Conservation (phyloP, 371 early-diverging fungal genomes). For the Catenaria anguillulae region DNA sequence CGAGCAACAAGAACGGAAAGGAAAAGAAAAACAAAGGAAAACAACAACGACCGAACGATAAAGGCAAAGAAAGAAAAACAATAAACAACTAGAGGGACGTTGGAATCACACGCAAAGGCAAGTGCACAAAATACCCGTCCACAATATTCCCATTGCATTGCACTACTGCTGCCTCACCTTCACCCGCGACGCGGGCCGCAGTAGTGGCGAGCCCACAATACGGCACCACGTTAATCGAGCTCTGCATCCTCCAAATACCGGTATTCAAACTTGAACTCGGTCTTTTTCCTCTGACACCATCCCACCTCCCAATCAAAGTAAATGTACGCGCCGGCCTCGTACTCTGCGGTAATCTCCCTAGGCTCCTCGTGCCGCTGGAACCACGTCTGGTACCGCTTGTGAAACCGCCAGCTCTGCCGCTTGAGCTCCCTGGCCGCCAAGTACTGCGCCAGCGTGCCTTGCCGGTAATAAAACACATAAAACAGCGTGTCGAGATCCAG, state of each 20-base stretch:
- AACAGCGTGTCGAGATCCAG: conserved; percentile 95
- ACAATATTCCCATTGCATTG: too few relatives aligned
- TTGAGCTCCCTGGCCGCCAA: conserved; percentile 93
- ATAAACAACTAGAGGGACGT: too few relatives aligned
- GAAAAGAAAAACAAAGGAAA: too few relatives aligned
- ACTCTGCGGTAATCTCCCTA: conserved; percentile 88
- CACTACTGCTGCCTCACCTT: too few relatives aligned
- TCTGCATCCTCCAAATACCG: conserved; percentile 60
- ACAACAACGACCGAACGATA: too few relatives aligned
- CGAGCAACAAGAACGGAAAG: too few relatives aligned
- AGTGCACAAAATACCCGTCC: too few relatives aligned
- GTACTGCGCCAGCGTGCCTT: conserved; percentile 92
- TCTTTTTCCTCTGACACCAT: conserved; percentile 96
- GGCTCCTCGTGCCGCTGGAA: conserved; percentile 99
- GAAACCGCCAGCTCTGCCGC: conserved; percentile 96
- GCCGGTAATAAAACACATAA: conserved; percentile 96
- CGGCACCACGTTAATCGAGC: not conserved
- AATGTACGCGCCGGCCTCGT: conserved; percentile 95
- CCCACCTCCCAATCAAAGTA: conserved; percentile 98
- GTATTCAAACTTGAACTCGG: conserved; percentile 86
- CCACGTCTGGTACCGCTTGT: conserved; percentile 97
- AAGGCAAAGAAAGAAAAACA: too few relatives aligned
- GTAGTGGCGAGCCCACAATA: too few relatives aligned
- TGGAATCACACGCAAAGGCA: too few relatives aligned
- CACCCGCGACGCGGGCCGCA: too few relatives aligned